phyloP scores from a whole-genome alignment of 352 stramenopile species.

The Plasmopara viticola region DNA sequence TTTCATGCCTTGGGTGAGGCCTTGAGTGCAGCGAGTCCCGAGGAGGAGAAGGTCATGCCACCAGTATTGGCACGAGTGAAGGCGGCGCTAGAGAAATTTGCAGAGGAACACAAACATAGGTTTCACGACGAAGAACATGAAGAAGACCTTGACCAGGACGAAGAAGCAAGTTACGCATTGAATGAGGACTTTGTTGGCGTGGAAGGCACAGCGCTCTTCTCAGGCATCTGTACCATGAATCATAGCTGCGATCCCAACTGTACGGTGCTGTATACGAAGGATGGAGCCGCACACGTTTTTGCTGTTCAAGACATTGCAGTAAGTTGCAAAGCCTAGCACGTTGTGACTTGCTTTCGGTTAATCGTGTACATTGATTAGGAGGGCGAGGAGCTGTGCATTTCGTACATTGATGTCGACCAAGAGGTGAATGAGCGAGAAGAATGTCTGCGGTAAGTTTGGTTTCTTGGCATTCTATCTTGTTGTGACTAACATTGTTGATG shows the following conservation, averaged over 20 bases:
- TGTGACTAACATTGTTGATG: constrained; percentile 3
- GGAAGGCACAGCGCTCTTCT: constrained; percentile 92
- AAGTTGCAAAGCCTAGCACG: constrained; percentile 4
- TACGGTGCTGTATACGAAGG: constrained; percentile 84
- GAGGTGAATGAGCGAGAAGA: constrained; percentile 71
- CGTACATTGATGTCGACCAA: constrained; percentile 91
- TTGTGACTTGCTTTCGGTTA: background rate
- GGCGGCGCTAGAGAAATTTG: constrained; percentile 58
- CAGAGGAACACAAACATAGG: constrained; percentile 48
- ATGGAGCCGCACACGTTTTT: constrained; percentile 63
- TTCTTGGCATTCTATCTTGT: background rate
- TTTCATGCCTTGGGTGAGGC: constrained; percentile 65
- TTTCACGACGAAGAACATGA: constrained; percentile 36
- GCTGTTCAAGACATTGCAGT: constrained; percentile 65
- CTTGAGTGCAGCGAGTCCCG: constrained; percentile 41
- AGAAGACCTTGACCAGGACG: constrained; percentile 30
- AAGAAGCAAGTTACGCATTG: constrained; percentile 36
- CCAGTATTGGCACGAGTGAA: constrained; percentile 57
- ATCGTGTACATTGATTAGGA: constrained; percentile 19
- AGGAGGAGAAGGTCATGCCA: constrained; percentile 62
- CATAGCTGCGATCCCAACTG: constrained; percentile 93
- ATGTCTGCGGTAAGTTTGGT: constrained; percentile 50
- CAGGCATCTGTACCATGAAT: constrained; percentile 94
- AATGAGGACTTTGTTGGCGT: constrained; percentile 90
- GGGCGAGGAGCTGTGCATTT: constrained; percentile 92